phyloP scores from a whole-genome alignment of 352 stramenopile genomes.

The Phytophthora sp. region DNA sequence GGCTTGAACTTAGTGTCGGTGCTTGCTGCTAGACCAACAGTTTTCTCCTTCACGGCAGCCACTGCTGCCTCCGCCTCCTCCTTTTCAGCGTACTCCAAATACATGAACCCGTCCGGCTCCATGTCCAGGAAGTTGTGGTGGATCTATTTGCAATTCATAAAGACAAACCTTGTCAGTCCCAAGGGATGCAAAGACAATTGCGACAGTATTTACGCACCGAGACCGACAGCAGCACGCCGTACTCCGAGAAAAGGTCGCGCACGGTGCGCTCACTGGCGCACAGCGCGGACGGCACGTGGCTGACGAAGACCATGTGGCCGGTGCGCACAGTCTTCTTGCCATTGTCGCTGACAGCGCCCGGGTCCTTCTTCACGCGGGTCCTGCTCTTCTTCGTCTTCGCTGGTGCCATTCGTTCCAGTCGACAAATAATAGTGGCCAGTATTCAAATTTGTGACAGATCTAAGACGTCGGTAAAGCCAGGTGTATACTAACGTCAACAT shows the following conservation, averaged over 20 bases:
- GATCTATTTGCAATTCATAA: conserved; percentile 35
- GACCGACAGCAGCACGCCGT: conserved; percentile 53
- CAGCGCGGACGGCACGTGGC: conserved; percentile 56
- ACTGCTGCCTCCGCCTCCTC: conserved; percentile 44
- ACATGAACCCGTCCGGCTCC: conserved; percentile 69
- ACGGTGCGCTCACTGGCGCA: conserved; percentile 60
- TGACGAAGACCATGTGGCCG: conserved; percentile 56
- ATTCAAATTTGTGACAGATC: not conserved
- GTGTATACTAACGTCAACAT: not conserved
- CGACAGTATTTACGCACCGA: conserved; percentile 32
- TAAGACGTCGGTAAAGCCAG: not conserved
- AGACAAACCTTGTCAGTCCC: not conserved
- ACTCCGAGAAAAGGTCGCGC: conserved; percentile 52
- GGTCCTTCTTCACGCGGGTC: conserved; percentile 24
- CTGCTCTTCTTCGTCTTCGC: conserved; percentile 10
- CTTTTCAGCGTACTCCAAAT: conserved; percentile 53
- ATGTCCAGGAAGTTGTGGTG: conserved; percentile 75
- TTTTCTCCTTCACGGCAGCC: conserved; percentile 35
- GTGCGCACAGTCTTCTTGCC: conserved; percentile 6
- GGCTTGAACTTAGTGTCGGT: conserved; percentile 17
- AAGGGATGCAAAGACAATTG: not conserved
- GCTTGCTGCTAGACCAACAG: conserved; percentile 15
- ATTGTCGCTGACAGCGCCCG: not conserved
- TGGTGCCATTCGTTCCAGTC: conserved; percentile 2
- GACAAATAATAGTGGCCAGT: conserved; percentile 2